phyloP scores from a whole-genome alignment of 805 yeast genomes.

The Ogataea wickerhamii region DNA sequence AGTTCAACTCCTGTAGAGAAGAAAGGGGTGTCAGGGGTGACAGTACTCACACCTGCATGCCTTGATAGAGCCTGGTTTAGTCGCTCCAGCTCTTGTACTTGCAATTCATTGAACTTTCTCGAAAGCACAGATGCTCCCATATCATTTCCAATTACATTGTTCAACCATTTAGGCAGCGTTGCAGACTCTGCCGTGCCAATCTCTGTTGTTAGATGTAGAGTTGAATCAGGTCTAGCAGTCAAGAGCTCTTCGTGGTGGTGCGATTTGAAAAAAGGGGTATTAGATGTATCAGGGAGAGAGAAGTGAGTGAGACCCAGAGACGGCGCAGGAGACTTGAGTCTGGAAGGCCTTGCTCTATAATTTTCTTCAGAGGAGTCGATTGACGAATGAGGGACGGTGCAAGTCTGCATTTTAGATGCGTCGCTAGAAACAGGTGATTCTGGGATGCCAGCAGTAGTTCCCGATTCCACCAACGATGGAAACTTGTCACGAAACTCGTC shows the following conservation, averaged over 20 bases:
- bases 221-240: slow-evolving; percentile 24
- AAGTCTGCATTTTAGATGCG: not conserved
- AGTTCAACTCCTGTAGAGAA: slow-evolving; percentile 77
- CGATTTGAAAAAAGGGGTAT: slow-evolving; percentile 42
- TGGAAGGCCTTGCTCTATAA: slow-evolving; percentile 8
- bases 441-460: slow-evolving; percentile 9
- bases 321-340: slow-evolving; percentile 14
- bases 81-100: slow-evolving; percentile 65
- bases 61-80: slow-evolving; percentile 44
- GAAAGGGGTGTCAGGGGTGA: slow-evolving; percentile 35
- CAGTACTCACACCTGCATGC: slow-evolving; percentile 17
- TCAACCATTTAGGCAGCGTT: slow-evolving; percentile 55
- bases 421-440: not conserved
- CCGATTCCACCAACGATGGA: slow-evolving; percentile 28
- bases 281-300: slow-evolving; percentile 44
- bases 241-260: slow-evolving; percentile 53
- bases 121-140: slow-evolving; percentile 39
- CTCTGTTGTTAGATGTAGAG: slow-evolving; percentile 24
- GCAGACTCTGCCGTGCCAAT: slow-evolving; percentile 19
- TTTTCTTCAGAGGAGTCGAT: slow-evolving; percentile 2
- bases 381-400: not conserved
- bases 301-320: slow-evolving; percentile 49
- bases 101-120: slow-evolving; percentile 61
- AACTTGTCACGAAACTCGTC: slow-evolving; percentile 31
- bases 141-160: slow-evolving; percentile 32